phyloP scores from a whole-genome alignment of 148 eudicot species.

The Silene uniflora region DNA sequence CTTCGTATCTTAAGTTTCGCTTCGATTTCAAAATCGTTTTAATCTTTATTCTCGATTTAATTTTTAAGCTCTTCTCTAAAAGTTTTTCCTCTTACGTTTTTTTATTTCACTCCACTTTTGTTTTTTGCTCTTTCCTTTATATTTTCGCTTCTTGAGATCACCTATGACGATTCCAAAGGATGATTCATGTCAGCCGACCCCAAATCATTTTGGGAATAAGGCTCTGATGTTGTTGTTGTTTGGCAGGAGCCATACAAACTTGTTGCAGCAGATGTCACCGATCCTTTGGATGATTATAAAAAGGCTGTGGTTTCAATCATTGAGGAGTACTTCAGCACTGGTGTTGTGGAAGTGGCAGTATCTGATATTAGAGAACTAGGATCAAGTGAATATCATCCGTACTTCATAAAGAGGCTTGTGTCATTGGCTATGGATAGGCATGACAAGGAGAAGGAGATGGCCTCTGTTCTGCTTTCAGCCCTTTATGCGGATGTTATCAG shows the following conservation, averaged over 20 bases:
- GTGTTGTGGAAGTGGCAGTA: constrained; percentile 69
- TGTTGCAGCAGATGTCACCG: constrained; percentile 63
- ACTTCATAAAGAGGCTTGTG: constrained; percentile 80
- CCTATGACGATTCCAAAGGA: no score
- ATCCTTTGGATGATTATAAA: constrained; percentile 91
- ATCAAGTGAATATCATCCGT: constrained; percentile 76
- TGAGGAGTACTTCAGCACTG: constrained; percentile 84
- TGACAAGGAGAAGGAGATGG: constrained; percentile 97
- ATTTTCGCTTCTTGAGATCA: no score
- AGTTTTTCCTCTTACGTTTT: no score
- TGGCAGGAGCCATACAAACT: constrained; percentile 86
- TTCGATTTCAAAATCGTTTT: no score
- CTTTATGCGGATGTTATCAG: constrained; percentile 79
- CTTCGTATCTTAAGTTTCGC: no score
- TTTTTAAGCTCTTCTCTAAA: no score
- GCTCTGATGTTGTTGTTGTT: no score
- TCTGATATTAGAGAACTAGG: constrained; percentile 84
- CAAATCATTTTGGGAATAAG: no score
- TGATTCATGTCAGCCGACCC: no score
- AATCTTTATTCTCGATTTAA: no score
- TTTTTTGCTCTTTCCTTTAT: no score
- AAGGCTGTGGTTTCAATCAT: constrained; percentile 75
- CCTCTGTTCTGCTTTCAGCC: constrained; percentile 86
- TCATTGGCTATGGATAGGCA: constrained; percentile 94
- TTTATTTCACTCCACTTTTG: no score